phyloP scores from a whole-genome alignment of 2,329 filamentous ascomycete species.

The Bipolaris sorokiniana region DNA sequence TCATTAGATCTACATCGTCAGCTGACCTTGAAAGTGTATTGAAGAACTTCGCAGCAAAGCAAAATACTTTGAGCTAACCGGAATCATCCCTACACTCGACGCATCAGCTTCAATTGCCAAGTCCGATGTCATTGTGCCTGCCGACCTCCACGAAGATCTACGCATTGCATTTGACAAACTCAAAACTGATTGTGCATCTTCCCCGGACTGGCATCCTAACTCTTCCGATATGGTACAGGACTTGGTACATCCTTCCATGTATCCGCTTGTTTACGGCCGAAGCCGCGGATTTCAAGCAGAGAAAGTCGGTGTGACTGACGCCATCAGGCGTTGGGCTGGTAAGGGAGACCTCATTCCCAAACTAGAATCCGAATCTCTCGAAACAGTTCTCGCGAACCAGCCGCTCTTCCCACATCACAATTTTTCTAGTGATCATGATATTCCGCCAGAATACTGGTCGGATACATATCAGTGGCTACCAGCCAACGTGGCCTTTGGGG shows the following conservation, averaged over 20 bases:
- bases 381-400: background rate
- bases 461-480: slow-evolving; percentile 57
- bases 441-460: slow-evolving; percentile 30
- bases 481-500: slow-evolving; percentile 54
- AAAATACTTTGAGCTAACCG: slow-evolving; percentile 49
- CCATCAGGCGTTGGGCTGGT: slow-evolving; percentile 35
- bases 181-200: slow-evolving; percentile 51
- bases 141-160: slow-evolving; percentile 52
- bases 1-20: background rate
- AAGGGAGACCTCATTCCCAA: slow-evolving; percentile 35
- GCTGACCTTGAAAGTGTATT: slow-evolving; percentile 22
- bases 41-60: slow-evolving; percentile 60
- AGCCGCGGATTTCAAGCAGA: slow-evolving; percentile 51
- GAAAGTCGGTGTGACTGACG: slow-evolving; percentile 38
- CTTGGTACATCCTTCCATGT: slow-evolving; percentile 69
- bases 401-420: background rate
- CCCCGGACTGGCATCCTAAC: slow-evolving; percentile 64
- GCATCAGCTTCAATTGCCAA: slow-evolving; percentile 57
- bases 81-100: slow-evolving; percentile 56
- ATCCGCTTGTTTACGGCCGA: slow-evolving; percentile 62
- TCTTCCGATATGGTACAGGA: slow-evolving; percentile 65
- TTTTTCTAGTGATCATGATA: background rate
- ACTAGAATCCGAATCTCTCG: background rate
- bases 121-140: slow-evolving; percentile 57
- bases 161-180: slow-evolving; percentile 54